These are phyloP conservation scores for Heliamphora exappendiculata DNA, from an alignment of 148 eudicot species.

Conservation along the genomic window DNA sequence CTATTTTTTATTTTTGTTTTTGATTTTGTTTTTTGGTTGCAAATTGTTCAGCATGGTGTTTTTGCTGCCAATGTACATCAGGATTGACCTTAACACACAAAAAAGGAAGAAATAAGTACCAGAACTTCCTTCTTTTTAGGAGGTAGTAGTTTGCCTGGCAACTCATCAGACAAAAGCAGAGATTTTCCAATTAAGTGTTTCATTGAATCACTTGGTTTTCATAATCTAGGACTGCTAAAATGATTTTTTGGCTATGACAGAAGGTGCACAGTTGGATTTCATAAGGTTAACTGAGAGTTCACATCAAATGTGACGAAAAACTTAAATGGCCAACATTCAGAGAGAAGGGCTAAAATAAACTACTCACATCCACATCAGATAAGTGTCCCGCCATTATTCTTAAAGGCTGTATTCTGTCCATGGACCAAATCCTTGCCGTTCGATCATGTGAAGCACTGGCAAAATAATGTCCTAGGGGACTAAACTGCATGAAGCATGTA, in stretches of 20 bases:
- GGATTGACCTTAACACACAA: neutral
- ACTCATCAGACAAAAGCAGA: neutral
- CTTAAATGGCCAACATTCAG: neutral
- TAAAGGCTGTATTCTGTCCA: slow-evolving; percentile 89
- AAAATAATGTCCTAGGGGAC: slow-evolving; percentile 93
- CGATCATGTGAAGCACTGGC: slow-evolving; percentile 98
- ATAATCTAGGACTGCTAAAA: neutral
- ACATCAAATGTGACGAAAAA: neutral
- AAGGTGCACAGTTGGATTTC: neutral
- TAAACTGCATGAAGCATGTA: slow-evolving; percentile 61
- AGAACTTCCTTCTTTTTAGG: neutral
- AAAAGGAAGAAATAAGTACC: neutral
- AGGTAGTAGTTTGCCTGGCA: neutral
- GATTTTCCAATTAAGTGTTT: neutral
- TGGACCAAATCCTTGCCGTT: slow-evolving; percentile 95
- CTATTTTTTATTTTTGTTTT: neutral
- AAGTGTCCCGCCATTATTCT: slow-evolving; percentile 99
- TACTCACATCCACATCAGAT: slow-evolving; percentile 96
- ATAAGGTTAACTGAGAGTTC: neutral
- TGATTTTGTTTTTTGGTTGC: neutral
- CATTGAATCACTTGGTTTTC: neutral
- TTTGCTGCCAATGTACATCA: neutral
- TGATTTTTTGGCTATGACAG: neutral
- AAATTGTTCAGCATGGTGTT: neutral
- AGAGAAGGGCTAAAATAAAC: neutral